phyloP scores from a whole-genome alignment of 345 rosid genomes.

The Cardamine occulta region DNA sequence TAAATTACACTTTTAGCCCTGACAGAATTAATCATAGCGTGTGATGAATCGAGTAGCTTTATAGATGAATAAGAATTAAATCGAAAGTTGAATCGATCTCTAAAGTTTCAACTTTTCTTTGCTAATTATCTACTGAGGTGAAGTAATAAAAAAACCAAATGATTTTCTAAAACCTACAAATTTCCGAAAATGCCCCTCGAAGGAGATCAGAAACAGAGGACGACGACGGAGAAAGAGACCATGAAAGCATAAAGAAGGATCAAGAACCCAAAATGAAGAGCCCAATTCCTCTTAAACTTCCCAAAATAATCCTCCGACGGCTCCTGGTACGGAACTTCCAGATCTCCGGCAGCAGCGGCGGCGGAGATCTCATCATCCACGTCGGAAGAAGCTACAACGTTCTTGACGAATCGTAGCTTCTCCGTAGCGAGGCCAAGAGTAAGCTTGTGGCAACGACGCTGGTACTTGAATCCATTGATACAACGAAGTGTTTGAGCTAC shows the following conservation, averaged over 20 bases:
- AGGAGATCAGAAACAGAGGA: constrained; percentile 70
- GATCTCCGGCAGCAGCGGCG: constrained; percentile 53
- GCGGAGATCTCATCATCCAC: constrained; percentile 52
- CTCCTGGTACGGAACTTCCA: constrained; percentile 94
- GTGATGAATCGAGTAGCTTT: neutral
- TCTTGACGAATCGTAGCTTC: constrained; percentile 75
- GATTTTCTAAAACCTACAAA: neutral
- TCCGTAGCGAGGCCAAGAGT: constrained; percentile 91
- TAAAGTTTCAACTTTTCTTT: neutral
- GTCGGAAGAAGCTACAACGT: constrained; percentile 24
- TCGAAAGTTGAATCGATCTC: neutral
- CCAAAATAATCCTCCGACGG: constrained; percentile 90
- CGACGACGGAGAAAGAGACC: constrained; percentile 81
- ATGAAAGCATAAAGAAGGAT: constrained; percentile 76
- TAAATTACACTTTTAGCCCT: neutral
- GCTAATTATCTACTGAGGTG: neutral
- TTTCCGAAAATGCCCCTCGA: constrained; percentile 19
- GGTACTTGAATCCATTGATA: constrained; percentile 97
- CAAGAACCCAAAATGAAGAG: constrained; percentile 86
- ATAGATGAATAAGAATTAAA: no score
- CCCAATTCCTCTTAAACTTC: constrained; percentile 97
- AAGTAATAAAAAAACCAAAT: no score
- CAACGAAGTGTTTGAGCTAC: constrained; percentile 91
- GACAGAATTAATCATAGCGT: neutral
- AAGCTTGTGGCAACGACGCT: constrained; percentile 95